Evolutionary conservation across 2,329 filamentous ascomycete species (phyloP), one percentile per base, ranked within the genome.

Genomic region (Aspergillus hortae): DNA sequence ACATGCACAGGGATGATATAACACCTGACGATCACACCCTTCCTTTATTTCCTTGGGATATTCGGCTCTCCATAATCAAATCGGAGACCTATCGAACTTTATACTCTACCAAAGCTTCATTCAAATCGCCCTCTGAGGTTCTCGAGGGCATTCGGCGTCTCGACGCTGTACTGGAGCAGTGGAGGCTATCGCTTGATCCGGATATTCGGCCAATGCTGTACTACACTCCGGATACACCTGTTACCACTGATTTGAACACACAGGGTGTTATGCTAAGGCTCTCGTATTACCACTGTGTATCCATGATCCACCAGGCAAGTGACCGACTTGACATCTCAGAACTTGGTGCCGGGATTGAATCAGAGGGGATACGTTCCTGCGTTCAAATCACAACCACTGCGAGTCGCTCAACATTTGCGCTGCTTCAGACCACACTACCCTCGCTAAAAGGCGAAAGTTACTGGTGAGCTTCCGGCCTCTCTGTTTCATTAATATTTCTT

Each of bases 201-300:
- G 57, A 67, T 1, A 71, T 69, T 19, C 68, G 77, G 0, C 79
- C 78, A 0, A 67, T 64, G 1, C 58, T 81, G 1, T 72, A 71
- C 0, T 66, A 74, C 7, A 61, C 61, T 1, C 52, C 63, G 14
- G 53, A 61, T 1, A 41, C 53, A 27, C 48, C 49, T 1, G 51
- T 50, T 3, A 41, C 17, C 36, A 44, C 30, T 6, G 60, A 64
- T 4, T 50, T 66, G 9, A 72, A 65, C 23, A 77, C 79, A 65
- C 66, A 72, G 2, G 62, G 66, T 4, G 71, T 78, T 4, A 66
- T 75, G 19, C 55, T 79, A 2, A 69, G 77, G 23, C 65, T 81
- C 2, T 75, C 80, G 41, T 82, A 82, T 44, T 73, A 80, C 53
- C 72, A 80, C 48, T 66, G 80, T 10, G 65, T 80, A 53, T 71